Evolutionary conservation across 2,329 filamentous ascomycete genomes (phyloP).

Genomic region (Aspergillus sp.): DNA sequence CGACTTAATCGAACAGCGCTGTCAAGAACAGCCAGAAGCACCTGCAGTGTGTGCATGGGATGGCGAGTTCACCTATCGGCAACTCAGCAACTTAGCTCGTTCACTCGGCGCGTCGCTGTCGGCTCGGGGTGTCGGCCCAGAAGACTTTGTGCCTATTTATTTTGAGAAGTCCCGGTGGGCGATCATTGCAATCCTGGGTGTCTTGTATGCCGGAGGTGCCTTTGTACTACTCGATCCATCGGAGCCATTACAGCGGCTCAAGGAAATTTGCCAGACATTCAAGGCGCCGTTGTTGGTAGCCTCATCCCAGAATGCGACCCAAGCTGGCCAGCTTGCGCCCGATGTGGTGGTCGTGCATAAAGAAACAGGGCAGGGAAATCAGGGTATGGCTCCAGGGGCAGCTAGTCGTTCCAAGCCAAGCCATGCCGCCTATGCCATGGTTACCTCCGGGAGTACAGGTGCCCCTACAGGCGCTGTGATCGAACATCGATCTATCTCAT

Average conservation of each 20-base stretch:
- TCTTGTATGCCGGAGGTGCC: not conserved
- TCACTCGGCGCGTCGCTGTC: not conserved
- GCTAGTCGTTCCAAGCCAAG: not conserved
- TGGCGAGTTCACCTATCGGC: not conserved
- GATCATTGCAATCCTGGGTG: not conserved
- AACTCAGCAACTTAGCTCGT: not conserved
- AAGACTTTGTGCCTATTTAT: not conserved
- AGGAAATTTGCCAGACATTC: not conserved
- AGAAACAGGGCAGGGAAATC: not conserved
- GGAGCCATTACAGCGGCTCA: not conserved
- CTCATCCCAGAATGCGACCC: not conserved
- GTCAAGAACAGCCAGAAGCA: not conserved
- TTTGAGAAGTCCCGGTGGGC: not conserved
- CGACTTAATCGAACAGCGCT: not conserved
- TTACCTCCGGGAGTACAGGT: not conserved
- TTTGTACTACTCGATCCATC: not conserved
- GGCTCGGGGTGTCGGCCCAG: not conserved
- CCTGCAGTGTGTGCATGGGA: not conserved
- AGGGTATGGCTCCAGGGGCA: not conserved
- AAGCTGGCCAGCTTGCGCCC: too few relatives aligned
- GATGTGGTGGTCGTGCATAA: too few relatives aligned
- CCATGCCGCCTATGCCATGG: not conserved
- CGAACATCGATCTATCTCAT: not conserved
- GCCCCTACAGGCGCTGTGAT: accelerated
- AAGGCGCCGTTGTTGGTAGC: not conserved